A percentile compares a stretch with the other conserved stretches of the same genome.
Conservation (phyloP, 139 green algal species). For the Micractinium conductrix region DNA sequence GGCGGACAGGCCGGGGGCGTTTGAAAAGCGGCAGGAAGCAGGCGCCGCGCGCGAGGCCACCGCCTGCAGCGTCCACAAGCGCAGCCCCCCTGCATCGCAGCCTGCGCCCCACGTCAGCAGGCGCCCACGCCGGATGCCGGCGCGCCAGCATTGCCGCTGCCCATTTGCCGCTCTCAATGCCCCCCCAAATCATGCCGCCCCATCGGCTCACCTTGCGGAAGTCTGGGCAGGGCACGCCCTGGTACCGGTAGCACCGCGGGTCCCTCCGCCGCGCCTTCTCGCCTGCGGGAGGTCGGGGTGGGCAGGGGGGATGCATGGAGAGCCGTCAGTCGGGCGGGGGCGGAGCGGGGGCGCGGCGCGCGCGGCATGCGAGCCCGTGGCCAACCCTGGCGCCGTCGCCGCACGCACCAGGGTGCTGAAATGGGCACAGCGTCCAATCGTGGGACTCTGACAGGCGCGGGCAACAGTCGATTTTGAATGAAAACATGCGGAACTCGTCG, state of each 20-base stretch:
- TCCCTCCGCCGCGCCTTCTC: conserved; percentile 87
- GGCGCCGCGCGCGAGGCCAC: too few species aligned
- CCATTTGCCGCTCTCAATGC: too few species aligned
- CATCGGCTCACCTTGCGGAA: conserved; percentile 84
- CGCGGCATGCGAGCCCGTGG: not conserved
- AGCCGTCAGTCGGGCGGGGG: too few species aligned
- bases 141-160: too few species aligned
- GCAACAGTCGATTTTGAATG: conserved; percentile 52
- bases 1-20: too few species aligned
- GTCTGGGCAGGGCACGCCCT: conserved; percentile 85
- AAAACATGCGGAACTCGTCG: conserved; percentile 58
- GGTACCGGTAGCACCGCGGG: conserved; percentile 72
- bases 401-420: conserved; percentile 60
- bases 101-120: too few species aligned
- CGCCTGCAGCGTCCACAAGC: too few species aligned
- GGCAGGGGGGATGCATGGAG: not conserved
- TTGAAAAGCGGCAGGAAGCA: too few species aligned
- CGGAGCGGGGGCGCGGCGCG: not conserved
- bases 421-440: conserved; percentile 84
- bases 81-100: too few species aligned
- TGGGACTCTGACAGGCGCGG: conserved; percentile 46
- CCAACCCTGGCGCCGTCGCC: not conserved
- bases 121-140: too few species aligned
- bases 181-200: too few species aligned
- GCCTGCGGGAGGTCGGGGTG: conserved; percentile 25